Conservation (phyloP, 805 yeast genomes). For the Saccharomycopsis selenospora region DNA sequence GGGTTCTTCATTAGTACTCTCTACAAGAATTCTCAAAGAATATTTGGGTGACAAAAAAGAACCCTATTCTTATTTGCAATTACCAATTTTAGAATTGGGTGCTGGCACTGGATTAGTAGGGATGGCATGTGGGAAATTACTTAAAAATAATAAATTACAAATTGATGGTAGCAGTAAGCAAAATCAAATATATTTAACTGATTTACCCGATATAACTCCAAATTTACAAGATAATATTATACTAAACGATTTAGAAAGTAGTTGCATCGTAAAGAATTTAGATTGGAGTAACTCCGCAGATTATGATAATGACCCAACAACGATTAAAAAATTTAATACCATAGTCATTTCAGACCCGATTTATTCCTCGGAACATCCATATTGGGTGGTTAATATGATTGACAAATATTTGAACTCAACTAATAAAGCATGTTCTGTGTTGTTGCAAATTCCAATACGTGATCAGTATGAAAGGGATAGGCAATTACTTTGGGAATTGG, state of each 20-base stretch:
- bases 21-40: conserved; percentile 40
- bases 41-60: conserved; percentile 21
- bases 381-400: conserved; percentile 59
- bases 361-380: conserved; percentile 77
- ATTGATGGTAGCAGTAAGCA: conserved; percentile 35
- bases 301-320: conserved; percentile 26
- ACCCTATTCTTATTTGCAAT: conserved; percentile 9
- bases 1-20: conserved; percentile 81
- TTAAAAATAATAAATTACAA: conserved; percentile 33
- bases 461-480: conserved; percentile 60
- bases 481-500: conserved; percentile 46
- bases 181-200: conserved; percentile 54
- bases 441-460: conserved; percentile 74
- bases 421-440: conserved; percentile 35
- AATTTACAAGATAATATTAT: conserved; percentile 56
- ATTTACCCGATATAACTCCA: conserved; percentile 66
- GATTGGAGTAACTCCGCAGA: conserved; percentile 71
- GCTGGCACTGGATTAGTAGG: conserved; percentile 94
- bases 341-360: conserved; percentile 82
- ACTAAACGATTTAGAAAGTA: conserved; percentile 36
- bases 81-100: conserved; percentile 65
- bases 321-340: conserved; percentile 39
- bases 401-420: conserved; percentile 34
- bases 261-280: conserved; percentile 40
- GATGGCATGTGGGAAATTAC: conserved; percentile 44